Evolutionary conservation across 1,139 yeast genomes (phyloP), one percentile per base, ranked within the genome.

Genomic region (Ogataea hybrid): DNA sequence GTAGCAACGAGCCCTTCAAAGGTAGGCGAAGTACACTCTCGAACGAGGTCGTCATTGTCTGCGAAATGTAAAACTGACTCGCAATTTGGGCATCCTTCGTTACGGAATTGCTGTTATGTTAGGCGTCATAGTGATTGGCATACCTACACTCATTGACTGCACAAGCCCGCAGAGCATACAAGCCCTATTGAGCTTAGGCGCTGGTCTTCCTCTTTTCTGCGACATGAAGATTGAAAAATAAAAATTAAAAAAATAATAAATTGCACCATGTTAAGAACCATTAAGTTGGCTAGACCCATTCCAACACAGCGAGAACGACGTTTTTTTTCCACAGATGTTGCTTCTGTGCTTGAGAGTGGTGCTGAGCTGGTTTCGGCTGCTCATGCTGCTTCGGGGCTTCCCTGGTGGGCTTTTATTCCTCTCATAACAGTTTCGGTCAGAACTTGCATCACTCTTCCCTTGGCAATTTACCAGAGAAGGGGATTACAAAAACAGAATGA

Each of bases 81-180:
- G 68, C 98, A 92, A 68, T 92, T 92, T n/a, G 98, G 98, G 64
- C 99, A 92, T 9, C 97, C 97, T 18, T 79, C 77, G 43, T 80
- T 81, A 39, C 85, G 78, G 61, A 90, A 92, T 57, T 78, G 61
- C 57, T 53, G 12, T 3, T 29, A 12, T 31, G 25, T 28, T 25
- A 20, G 30, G 14, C 16, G 8, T 9, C 17, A 25, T 22, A 11
- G 17, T 11, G 23, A 10, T 14, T 23, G 33, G 10, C 2, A n/a
- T 28, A 58, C 75, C 29, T 54, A 71, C 77, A 53, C 72, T 71
- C 63, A 80, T 75, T 9, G 92, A 79, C 59, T 87, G 96, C 47
- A 92, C 86, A 47, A 90, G 76, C 7, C 97, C 98, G 65, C 98
- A 92, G 47, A 92, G 76, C 96, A 92, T 87, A 62, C 98, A 92